Conservation (phyloP, 495 filamentous ascomycete genomes). For the Hyaloscypha bicolor region DNA sequence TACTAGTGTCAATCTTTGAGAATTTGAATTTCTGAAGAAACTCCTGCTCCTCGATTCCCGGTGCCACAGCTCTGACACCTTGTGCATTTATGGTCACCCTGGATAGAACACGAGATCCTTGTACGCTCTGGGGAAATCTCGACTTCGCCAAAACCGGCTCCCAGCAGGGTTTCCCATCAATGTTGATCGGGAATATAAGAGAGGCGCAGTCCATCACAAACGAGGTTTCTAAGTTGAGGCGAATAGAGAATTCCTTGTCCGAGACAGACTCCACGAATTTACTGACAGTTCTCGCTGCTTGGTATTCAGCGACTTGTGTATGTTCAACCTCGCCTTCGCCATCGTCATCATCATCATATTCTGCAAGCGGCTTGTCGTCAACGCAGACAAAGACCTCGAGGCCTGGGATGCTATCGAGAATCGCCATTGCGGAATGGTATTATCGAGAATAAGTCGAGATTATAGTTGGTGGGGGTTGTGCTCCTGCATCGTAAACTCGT, state of each 20-base stretch:
- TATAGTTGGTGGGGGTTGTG: not conserved
- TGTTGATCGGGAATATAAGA: not conserved
- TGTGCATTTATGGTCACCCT: not conserved
- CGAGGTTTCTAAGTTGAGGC: not conserved
- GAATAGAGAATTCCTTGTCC: slow-evolving; percentile 6
- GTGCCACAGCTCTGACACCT: not conserved
- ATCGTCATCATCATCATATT: slow-evolving; percentile 1
- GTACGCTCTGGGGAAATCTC: not conserved
- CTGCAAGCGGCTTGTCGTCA: not conserved
- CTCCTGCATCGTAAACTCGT: not conserved
- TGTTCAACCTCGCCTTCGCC: slow-evolving; percentile 1
- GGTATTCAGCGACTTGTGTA: not conserved
- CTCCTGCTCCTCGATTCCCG: not conserved
- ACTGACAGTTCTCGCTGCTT: not conserved
- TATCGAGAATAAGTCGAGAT: not conserved
- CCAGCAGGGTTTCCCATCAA: not conserved
- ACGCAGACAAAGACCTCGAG: not conserved
- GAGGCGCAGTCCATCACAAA: not conserved
- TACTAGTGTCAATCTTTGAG: slow-evolving; percentile 6
- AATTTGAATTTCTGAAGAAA: slow-evolving; percentile 5
- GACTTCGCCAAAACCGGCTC: not conserved
- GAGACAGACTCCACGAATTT: slow-evolving; percentile 10
- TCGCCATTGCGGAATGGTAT: slow-evolving; percentile 6
- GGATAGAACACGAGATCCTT: not conserved
- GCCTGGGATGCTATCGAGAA: slow-evolving; percentile 1